Percentiles rank a stretch among this genome's conserved stretches.
These are phyloP conservation scores for Acmispon strigosus DNA, from an alignment of 306 rosid species.

Conservation along the genomic window DNA sequence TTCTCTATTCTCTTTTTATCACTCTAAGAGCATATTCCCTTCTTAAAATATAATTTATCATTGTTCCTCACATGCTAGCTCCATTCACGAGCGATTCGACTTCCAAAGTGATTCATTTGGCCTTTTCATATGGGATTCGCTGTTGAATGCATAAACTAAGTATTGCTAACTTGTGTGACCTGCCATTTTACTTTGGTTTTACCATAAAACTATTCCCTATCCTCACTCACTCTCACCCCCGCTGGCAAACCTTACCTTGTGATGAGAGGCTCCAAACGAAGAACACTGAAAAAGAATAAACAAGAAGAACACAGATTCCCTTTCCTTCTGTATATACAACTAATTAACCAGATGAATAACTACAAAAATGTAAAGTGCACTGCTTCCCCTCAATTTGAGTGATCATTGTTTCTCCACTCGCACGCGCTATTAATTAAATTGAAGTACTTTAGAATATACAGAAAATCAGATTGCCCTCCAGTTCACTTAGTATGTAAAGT, in stretches of 20 bases:
- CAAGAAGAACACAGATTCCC: not conserved
- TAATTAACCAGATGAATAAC: not conserved
- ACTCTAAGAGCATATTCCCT: too few species aligned
- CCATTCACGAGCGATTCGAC: not conserved
- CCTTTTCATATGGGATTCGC: not conserved
- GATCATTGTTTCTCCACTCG: too few species aligned
- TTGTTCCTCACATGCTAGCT: not conserved
- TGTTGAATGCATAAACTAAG: too few species aligned
- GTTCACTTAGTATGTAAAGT: too few species aligned
- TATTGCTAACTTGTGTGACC: not conserved
- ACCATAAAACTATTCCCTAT: not conserved
- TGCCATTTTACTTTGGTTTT: not conserved
- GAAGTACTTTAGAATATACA: too few species aligned
- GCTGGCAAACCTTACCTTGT: not conserved
- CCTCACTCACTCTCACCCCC: not conserved
- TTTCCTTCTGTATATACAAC: not conserved
- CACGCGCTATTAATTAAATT: too few species aligned
- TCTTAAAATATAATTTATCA: not conserved
- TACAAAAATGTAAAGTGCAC: too few species aligned
- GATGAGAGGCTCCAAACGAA: not conserved
- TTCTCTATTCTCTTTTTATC: too few species aligned
- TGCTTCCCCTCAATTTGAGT: too few species aligned
- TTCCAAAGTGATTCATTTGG: not conserved
- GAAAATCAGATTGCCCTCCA: too few species aligned
- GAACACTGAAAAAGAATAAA: not conserved